Conservation (phyloP, 176 grass and related monocot genomes). For the Zea luxurians region DNA sequence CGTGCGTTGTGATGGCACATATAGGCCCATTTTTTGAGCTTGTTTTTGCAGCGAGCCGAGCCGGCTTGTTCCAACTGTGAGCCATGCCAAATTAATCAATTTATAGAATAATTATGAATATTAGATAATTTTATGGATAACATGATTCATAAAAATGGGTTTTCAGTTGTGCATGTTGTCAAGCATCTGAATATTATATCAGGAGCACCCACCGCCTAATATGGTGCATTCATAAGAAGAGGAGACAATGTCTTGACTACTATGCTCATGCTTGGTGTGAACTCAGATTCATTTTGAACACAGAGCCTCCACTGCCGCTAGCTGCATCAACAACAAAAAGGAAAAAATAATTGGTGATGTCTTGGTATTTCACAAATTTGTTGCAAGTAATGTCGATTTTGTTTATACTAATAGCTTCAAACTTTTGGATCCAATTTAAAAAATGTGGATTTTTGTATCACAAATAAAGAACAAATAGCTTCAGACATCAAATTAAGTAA, state of each 20-base stretch:
- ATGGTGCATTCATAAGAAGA: slow-evolving; percentile 57
- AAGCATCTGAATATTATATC: slow-evolving; percentile 37
- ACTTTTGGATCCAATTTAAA: background rate
- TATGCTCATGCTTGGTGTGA: slow-evolving; percentile 84
- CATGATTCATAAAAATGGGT: background rate
- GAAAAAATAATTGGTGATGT: slow-evolving; percentile 2
- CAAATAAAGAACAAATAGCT: background rate
- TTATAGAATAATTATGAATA: too few species aligned
- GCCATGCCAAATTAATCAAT: too few species aligned
- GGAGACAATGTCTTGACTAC: slow-evolving; percentile 76
- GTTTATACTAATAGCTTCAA: background rate
- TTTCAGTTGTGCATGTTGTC: slow-evolving; percentile 27
- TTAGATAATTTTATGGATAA: too few species aligned
- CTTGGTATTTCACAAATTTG: slow-evolving; percentile 22
- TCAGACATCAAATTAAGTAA: background rate
- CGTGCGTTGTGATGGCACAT: too few species aligned
- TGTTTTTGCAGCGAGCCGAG: too few species aligned
- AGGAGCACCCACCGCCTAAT: slow-evolving; percentile 29
- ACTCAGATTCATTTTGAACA: slow-evolving; percentile 73
- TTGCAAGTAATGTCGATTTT: background rate
- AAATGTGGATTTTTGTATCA: slow-evolving; percentile 24
- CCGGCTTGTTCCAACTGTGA: too few species aligned
- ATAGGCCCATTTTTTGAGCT: too few species aligned
- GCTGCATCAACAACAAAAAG: slow-evolving; percentile 39
- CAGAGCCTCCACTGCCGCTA: slow-evolving; percentile 75